A percentile compares a stretch with the other conserved stretches of the same genome.
phyloP scores from a whole-genome alignment of 2,329 filamentous ascomycete genomes.

The Fusarium sp. region DNA sequence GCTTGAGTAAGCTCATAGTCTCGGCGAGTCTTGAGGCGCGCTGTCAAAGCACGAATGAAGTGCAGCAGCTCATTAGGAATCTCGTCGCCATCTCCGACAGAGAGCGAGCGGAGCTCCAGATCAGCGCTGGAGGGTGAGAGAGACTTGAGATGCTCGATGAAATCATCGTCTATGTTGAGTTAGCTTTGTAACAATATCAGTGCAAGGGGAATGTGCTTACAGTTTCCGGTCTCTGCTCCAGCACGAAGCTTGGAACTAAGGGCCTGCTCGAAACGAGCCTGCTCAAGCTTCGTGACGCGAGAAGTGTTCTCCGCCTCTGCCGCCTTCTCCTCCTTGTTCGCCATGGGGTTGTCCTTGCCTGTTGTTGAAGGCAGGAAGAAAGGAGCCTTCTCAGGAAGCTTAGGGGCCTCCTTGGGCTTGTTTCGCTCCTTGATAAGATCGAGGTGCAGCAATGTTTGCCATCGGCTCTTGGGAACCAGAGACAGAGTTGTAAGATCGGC shows the following conservation, averaged over 20 bases:
- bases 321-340: slow-evolving; percentile 46
- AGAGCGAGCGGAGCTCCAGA: slow-evolving; percentile 86
- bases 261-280: slow-evolving; percentile 64
- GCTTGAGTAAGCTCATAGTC: slow-evolving; percentile 96
- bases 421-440: slow-evolving; percentile 94
- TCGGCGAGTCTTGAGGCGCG: slow-evolving; percentile 71
- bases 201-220: slow-evolving; percentile 56
- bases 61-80: slow-evolving; percentile 76
- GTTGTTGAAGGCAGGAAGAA: slow-evolving; percentile 87
- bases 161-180: slow-evolving; percentile 63
- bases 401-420: slow-evolving; percentile 91
- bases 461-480: slow-evolving; percentile 87
- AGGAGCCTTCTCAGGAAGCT: slow-evolving; percentile 91
- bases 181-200: slow-evolving; percentile 22
- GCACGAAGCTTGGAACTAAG: slow-evolving; percentile 68
- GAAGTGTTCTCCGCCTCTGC: slow-evolving; percentile 64
- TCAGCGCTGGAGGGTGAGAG: slow-evolving; percentile 88
- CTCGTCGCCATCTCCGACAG: slow-evolving; percentile 57
- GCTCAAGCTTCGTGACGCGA: slow-evolving; percentile 76
- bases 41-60: slow-evolving; percentile 85
- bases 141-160: slow-evolving; percentile 82
- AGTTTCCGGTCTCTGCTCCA: slow-evolving; percentile 67
- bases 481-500: slow-evolving; percentile 87
- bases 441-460: slow-evolving; percentile 93
- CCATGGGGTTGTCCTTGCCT: slow-evolving; percentile 57